A percentile compares a stretch with the other conserved stretches of the same genome.
Evolutionary conservation across 2,329 filamentous ascomycete species (phyloP).

Genomic region (Penicillium sp.): DNA sequence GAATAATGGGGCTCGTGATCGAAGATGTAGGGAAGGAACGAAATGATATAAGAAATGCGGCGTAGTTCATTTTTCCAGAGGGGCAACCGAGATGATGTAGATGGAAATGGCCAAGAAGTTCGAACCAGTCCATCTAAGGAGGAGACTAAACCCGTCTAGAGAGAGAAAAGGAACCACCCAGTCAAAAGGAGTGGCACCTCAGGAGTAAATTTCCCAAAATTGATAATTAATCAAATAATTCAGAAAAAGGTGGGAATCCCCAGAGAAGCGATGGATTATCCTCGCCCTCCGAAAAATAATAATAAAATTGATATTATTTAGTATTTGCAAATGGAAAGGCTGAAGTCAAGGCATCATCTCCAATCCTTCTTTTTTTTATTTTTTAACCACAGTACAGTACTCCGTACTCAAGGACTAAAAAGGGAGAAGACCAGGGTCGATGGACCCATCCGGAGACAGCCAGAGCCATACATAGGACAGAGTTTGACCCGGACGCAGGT

Average conservation of each 20-base stretch:
- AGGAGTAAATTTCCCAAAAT: slow-evolving; percentile 15
- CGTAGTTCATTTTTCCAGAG: slow-evolving; percentile 20
- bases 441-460: slow-evolving; percentile 41
- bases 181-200: slow-evolving; percentile 21
- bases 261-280: slow-evolving; percentile 1
- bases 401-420: slow-evolving; percentile 9
- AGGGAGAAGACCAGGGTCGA: slow-evolving; percentile 37
- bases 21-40: slow-evolving; percentile 15
- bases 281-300: slow-evolving; percentile 38
- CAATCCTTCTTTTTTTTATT: slow-evolving; percentile 9
- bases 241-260: slow-evolving; percentile 17
- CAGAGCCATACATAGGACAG: slow-evolving; percentile 38
- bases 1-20: slow-evolving; percentile 1
- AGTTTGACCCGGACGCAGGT: slow-evolving; percentile 49
- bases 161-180: slow-evolving; percentile 21
- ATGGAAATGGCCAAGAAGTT: slow-evolving; percentile 30
- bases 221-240: slow-evolving; percentile 12
- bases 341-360: slow-evolving; percentile 48
- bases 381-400: slow-evolving; percentile 35
- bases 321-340: slow-evolving; percentile 37
- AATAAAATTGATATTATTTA: slow-evolving; percentile 11
- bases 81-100: slow-evolving; percentile 33
- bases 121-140: slow-evolving; percentile 29
- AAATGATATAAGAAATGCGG: slow-evolving; percentile 19
- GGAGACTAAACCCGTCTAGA: slow-evolving; percentile 26